Evolutionary conservation across 176 grass and related monocot species (phyloP), one percentile per base, ranked within the genome.

Genomic region (Carex myosuroides): DNA sequence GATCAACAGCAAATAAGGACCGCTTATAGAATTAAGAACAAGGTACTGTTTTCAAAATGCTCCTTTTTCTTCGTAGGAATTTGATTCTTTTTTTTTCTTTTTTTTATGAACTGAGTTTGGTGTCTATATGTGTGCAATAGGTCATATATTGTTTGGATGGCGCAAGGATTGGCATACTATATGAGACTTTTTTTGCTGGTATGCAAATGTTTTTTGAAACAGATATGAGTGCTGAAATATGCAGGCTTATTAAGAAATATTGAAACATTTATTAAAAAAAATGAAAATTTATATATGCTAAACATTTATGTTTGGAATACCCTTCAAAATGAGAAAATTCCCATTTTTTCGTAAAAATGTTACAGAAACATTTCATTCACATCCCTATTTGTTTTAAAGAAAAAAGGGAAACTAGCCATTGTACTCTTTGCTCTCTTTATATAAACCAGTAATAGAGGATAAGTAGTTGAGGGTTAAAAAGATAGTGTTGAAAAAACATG

Each of bases 181-280:
- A 94, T 78, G 92, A 98, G 89, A 98, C 92, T 58, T 93, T 22
- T 85, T 98, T 94, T 84, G 95, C 92, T 80, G 95, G 95, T 98
- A 79, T 84, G 78, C 50, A 55, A 60, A 37, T 59, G 13, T 92
- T 64, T 85, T 64, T 64, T 24, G 0, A 48, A 44, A 64, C 6
- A 64, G 17, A 62, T 20, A 48, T 50, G 59, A 81, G 60, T 4
- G 4, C 33, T 22, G 32, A 64, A 81, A 21, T 63, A 59, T 63
- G 32, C 60, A 24, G 1, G 1, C 79, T 46, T 21, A 24, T 46
- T 64, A n/a, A 81, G 60, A 63, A 81, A 63, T 63, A 58, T 41
- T 63, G 59, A 22, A 44, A 63, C 21, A 44, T 53, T 60, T 20
- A 61, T 33, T 79, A 57, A 80, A 73, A 17, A 17, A 41, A 60